Evolutionary conservation across 2,329 filamentous ascomycete genomes (phyloP).

Genomic region (Cercospora beticola): DNA sequence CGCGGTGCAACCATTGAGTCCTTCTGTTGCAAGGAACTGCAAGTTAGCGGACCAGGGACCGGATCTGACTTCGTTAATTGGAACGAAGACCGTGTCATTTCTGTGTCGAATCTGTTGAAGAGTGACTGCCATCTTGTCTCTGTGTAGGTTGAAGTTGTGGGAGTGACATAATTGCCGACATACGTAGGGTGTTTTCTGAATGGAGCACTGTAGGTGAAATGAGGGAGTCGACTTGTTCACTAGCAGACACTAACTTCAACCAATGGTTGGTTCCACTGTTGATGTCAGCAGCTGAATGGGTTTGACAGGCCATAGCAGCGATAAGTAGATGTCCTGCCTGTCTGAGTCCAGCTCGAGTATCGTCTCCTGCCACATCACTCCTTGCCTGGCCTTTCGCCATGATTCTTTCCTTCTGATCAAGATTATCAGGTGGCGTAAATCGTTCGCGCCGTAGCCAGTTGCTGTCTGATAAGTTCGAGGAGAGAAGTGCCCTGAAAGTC

Average conservation of each 20-base stretch:
- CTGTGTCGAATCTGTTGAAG: not conserved
- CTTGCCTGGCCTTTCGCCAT: not conserved
- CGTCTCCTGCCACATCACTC: not conserved
- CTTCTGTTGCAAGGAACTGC: not conserved
- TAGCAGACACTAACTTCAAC: not conserved
- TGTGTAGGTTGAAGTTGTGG: not conserved
- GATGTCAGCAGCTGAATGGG: not conserved
- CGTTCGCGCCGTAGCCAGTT: too few relatives aligned
- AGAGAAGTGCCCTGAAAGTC: too few relatives aligned
- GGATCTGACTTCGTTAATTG: not conserved
- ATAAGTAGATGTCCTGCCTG: not conserved
- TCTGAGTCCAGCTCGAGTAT: not conserved
- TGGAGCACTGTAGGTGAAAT: not conserved
- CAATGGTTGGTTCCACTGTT: not conserved
- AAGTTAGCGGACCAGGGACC: not conserved
- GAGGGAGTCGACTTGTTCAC: not conserved
- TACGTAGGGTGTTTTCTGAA: not conserved
- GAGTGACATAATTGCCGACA: not conserved
- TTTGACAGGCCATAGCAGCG: not conserved
- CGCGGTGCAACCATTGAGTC: conserved; percentile 1
- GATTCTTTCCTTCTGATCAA: too few relatives aligned
- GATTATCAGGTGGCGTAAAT: too few relatives aligned
- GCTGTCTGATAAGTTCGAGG: too few relatives aligned
- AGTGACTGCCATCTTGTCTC: not conserved
- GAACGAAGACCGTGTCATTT: not conserved